Base-by-base conservation (phyloP, 2,329 filamentous ascomycete species). In the Pseudocercospora ulei region DNA sequence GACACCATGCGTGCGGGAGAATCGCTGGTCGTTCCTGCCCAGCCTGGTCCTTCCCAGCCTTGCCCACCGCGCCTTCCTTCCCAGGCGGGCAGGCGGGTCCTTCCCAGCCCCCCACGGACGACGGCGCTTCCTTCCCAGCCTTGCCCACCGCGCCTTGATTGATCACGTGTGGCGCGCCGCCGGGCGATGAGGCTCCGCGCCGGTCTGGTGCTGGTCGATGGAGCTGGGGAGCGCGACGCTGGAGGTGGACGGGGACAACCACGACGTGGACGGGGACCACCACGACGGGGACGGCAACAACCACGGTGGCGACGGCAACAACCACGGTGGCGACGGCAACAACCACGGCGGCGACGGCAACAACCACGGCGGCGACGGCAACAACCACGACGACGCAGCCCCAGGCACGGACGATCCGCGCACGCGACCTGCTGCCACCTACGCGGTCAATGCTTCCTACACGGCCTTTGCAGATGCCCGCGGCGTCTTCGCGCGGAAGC, bases 401-500 rank as follows among this genome's bases (percentile, higher is more conserved):
- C 30, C 30, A 7, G 18, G 11, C 17, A 33, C 11, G 5, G 22
- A 33, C 19, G 16, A 33, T 19, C 7, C 17, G 9, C 8, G 9
- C 5, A 26, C 14, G 7, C 12, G 14, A 18, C 14, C 34, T 5
- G 23, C 23, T 4, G 41, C 41, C n/a, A 40, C 33, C 9, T 50
- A 41, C 20, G 43, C 44, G 35, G 39, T 47, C 22, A 51, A 49
- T 35, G 38, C 41, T 12, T 29, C 39, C 17, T 50, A 54, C 35
- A 43, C 44, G 8, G 51, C 51, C 20, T 46, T 38, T 34, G 35
- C 46, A 16, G 27, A 39, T 7, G n/a, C 27, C 8, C 16, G 46
- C 6, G 51, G 50, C 13, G 41, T 50, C 3, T 37, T 35, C 38
- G 38, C 44, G 7, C 37, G 41, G 7, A 26, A 35, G 12, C 35